Conservation (phyloP, 306 rosid species). For the Lagenaria siceraria region DNA sequence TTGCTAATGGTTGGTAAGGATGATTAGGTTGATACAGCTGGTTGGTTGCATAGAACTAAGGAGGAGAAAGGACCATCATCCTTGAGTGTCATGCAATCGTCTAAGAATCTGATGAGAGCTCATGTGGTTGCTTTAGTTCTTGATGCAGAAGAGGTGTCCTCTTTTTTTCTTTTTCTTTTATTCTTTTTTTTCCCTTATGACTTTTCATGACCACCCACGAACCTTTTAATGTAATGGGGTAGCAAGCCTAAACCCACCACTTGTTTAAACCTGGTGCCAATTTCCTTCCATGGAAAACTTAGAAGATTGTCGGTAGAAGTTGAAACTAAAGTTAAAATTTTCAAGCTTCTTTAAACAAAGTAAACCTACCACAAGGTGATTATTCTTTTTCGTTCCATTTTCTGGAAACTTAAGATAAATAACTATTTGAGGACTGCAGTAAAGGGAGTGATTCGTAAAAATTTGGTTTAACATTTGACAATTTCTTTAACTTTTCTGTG, state of each 20-base stretch:
- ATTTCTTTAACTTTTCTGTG: not conserved
- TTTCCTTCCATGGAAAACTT: not conserved
- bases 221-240: not conserved
- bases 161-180: not conserved
- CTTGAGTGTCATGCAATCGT: slow-evolving; percentile 89
- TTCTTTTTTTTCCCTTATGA: not conserved
- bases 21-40: slow-evolving; percentile 85
- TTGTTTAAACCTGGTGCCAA: not conserved
- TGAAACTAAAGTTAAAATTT: not conserved
- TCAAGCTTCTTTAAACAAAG: not conserved
- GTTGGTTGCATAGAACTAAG: slow-evolving; percentile 88
- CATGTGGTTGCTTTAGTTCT: slow-evolving; percentile 87
- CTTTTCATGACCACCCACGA: slow-evolving; percentile 4
- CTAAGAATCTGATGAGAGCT: slow-evolving; percentile 89
- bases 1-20: not conserved
- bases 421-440: not conserved
- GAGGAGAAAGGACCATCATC: slow-evolving; percentile 83
- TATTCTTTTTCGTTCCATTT: not conserved
- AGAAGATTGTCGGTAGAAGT: not conserved
- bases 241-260: not conserved
- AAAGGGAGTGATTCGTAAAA: not conserved
- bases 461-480: not conserved
- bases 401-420: not conserved
- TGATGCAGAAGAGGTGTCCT: slow-evolving; percentile 66
- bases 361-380: not conserved